Evolutionary conservation across 2,329 filamentous ascomycete species (phyloP).

Genomic region (Fusarium burgessii): DNA sequence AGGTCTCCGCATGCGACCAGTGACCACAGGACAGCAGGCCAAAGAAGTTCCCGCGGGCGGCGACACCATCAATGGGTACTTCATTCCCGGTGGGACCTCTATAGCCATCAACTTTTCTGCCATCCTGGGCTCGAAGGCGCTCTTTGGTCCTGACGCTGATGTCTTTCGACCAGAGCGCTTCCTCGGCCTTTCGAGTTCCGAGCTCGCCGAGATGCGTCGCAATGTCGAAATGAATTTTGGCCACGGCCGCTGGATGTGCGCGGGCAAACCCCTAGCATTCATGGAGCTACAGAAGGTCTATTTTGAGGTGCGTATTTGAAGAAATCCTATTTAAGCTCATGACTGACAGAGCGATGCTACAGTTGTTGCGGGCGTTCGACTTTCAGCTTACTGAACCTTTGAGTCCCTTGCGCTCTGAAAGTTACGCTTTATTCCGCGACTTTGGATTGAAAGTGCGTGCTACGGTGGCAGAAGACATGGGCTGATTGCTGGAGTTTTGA

Average conservation of each 20-base stretch:
- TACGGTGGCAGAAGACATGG: neutral
- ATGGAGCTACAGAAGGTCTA: constrained; percentile 8
- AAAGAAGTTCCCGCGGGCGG: neutral
- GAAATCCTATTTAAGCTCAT: too few species aligned
- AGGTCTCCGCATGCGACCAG: neutral
- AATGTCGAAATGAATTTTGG: constrained; percentile 18
- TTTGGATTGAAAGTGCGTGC: neutral
- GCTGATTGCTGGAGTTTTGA: fast-evolving
- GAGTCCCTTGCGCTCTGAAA: neutral
- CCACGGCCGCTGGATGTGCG: constrained; percentile 8
- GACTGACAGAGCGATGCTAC: too few species aligned
- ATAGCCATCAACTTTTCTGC: constrained; percentile 3
- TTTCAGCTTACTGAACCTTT: constrained; percentile 2
- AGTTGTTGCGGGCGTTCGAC: neutral
- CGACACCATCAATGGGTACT: neutral
- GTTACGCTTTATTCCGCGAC: neutral
- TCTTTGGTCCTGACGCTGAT: neutral
- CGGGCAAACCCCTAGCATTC: constrained; percentile 2
- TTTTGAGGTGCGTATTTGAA: neutral
- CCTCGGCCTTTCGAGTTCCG: neutral
- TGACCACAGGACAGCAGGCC: neutral
- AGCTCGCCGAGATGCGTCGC: constrained; percentile 6
- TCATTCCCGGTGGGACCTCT: neutral
- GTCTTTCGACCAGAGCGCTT: constrained; percentile 11
- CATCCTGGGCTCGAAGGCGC: neutral